Conservation (phyloP, 2,329 filamentous ascomycete genomes). For the Arthrobotrys sinensis region DNA sequence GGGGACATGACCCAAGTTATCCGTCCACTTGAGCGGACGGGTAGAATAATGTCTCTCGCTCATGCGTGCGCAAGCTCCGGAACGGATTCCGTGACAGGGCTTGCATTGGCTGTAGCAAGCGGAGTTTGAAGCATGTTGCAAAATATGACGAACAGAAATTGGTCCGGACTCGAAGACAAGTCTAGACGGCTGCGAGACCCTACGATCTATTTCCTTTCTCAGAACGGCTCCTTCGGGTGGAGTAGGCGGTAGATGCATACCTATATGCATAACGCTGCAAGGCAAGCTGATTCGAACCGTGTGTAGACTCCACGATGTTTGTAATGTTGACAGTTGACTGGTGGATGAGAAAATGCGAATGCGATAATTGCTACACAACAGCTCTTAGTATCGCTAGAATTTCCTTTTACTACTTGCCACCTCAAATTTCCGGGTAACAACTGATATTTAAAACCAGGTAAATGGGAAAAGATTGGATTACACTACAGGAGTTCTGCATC, state of each 20-base stretch:
- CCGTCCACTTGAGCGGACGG: constrained; percentile 22
- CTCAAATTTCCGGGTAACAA: constrained; percentile 29
- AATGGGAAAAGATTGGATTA: neutral
- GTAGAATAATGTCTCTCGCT: constrained; percentile 26
- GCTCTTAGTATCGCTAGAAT: constrained; percentile 25
- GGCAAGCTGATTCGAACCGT: constrained; percentile 4
- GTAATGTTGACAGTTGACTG: constrained; percentile 19
- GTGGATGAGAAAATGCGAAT: constrained; percentile 5
- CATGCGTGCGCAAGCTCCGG: constrained; percentile 23
- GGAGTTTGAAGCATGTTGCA: constrained; percentile 9
- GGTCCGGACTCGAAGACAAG: constrained; percentile 17
- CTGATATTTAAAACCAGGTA: constrained; percentile 40
- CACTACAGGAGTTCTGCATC: constrained; percentile 17
- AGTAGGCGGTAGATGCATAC: constrained; percentile 3
- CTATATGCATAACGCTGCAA: constrained; percentile 30
- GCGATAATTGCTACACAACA: constrained; percentile 15
- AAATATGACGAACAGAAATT: constrained; percentile 37
- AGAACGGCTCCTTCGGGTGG: constrained; percentile 17
- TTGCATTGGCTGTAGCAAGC: constrained; percentile 30
- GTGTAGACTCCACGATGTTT: constrained; percentile 8
- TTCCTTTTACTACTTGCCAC: constrained; percentile 34
- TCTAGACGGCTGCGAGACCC: constrained; percentile 21
- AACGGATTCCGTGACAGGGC: constrained; percentile 52
- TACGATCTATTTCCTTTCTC: constrained; percentile 39
- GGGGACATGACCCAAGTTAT: neutral